Percentiles rank a stretch among this genome's conserved stretches.
phyloP scores from a whole-genome alignment of 2,329 filamentous ascomycete species.

The Colletotrichum spinosum region DNA sequence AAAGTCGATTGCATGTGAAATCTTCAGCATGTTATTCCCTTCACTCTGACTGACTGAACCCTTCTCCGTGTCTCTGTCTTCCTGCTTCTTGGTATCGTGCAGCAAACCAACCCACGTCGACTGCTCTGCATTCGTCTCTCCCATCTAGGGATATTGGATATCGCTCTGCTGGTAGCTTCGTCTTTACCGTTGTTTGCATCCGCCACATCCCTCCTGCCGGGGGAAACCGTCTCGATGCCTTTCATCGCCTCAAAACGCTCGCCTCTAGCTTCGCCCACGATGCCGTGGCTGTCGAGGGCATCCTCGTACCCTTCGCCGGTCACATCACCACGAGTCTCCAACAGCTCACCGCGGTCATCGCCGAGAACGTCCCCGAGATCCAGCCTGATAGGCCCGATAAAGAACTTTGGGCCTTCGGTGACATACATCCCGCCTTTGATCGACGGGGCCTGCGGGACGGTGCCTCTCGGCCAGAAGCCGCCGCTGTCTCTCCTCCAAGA shows the following conservation, averaged over 20 bases:
- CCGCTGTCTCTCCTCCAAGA: slow-evolving; percentile 39
- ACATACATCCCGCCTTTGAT: slow-evolving; percentile 51
- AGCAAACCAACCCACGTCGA: neutral
- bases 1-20: slow-evolving; percentile 27
- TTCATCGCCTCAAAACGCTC: slow-evolving; percentile 36
- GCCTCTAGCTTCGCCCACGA: slow-evolving; percentile 26
- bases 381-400: slow-evolving; percentile 28
- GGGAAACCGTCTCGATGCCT: slow-evolving; percentile 24
- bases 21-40: slow-evolving; percentile 1
- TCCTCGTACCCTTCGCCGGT: slow-evolving; percentile 34
- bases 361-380: slow-evolving; percentile 29
- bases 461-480: slow-evolving; percentile 43
- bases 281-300: slow-evolving; percentile 36
- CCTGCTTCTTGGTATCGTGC: neutral
- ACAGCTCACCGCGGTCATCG: slow-evolving; percentile 11
- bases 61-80: slow-evolving; percentile 5
- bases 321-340: slow-evolving; percentile 21
- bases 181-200: neutral
- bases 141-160: neutral
- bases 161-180: neutral
- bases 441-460: slow-evolving; percentile 49
- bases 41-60: slow-evolving; percentile 5
- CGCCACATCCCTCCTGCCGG: neutral
- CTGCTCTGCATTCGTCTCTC: neutral
- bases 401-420: slow-evolving; percentile 39